Base-by-base conservation (phyloP, 768 basidiomycete genomes). In the Leccinum sublutescens region DNA sequence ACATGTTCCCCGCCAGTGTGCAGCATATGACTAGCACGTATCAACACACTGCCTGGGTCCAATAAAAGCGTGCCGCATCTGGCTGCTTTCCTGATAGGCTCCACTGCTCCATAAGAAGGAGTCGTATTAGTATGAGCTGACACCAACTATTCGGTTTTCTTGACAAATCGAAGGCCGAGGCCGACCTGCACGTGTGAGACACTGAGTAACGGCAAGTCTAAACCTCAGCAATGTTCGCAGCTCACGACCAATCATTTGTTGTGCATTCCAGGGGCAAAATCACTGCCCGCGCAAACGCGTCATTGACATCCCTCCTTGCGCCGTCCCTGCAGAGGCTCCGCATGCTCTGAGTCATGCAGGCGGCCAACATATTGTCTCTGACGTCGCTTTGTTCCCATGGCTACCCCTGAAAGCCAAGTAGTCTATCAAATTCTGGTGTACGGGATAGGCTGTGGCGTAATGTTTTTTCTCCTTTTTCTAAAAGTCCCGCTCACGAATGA, bases 261-360 rank as follows among this genome's bases (percentile, higher is more conserved):
- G 43, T 23, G 12, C 23, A 11, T 48, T 48, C 14, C 19, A n/a
- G 7, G 12, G 48, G 7, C 0, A 17, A 48, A 15, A 48, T 8
- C 23, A 25, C 2, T 49, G 4, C 17, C 15, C 73, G 76, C 2
- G 86, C 90, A 1, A 77, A 81, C 48, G 76, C 77, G 23, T 81
- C 80, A 59, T 67, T 68, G n/a, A 52, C 71, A 43, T 55, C 71
- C 43, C 48, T 71, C 14, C 68, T 76, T 40, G 25, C 23, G 21
- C 27, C 14, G 62, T 61, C 57, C 65, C 75, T 29, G 68, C 62
- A 25, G 67, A 67, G 15, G 69, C 71, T 25, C 86, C 87, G 10
- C 78, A 31, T 78, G 36, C 79, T 95, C 67, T 86, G 85, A 54
- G 74, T 91, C 66, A 82, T 93, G 57, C 84, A 86, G 50, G 88